phyloP scores from a whole-genome alignment of 768 basidiomycete genomes.

The Rhodotorula sphaerocarpa region DNA sequence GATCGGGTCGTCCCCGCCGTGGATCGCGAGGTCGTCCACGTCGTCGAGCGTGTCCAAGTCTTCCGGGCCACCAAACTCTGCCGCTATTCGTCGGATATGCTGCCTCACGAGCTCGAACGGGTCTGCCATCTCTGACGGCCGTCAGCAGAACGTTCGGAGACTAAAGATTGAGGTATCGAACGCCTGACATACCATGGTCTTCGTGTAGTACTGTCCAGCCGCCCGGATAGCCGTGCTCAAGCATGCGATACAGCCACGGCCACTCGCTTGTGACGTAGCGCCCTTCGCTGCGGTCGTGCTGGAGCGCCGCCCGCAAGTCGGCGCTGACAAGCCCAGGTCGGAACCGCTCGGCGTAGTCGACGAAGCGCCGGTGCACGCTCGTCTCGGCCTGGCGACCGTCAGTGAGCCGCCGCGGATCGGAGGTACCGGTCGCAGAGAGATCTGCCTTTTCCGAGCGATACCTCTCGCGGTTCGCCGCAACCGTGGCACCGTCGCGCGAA shows the following conservation, averaged over 20 bases:
- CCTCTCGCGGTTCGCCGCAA: conserved; percentile 1
- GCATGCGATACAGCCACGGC: conserved; percentile 16
- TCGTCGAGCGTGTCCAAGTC: conserved; percentile 1
- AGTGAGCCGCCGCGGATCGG: background rate
- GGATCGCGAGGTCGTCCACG: conserved; percentile 6
- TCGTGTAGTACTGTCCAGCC: conserved; percentile 19
- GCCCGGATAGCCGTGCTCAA: conserved; percentile 13
- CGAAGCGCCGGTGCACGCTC: background rate
- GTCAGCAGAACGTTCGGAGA: too few relatives aligned
- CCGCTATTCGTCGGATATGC: background rate
- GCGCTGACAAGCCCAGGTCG: conserved; percentile 3
- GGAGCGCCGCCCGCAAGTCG: conserved; percentile 3
- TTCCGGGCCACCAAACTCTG: background rate
- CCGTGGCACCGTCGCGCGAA: background rate
- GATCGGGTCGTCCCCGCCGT: background rate
- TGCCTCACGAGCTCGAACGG: background rate
- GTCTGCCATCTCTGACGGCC: background rate
- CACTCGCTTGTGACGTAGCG: conserved; percentile 4
- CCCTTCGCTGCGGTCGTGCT: background rate
- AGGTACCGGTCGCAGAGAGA: background rate
- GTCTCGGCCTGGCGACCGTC: background rate
- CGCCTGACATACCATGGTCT: background rate
- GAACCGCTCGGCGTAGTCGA: conserved; percentile 3
- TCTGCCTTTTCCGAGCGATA: background rate
- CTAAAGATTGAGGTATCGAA: too few relatives aligned